Evolutionary conservation across 23 red algal genomes (phyloP), one percentile per base, ranked within the genome.

Genomic region (Cyanidioschyzon merolae): DNA sequence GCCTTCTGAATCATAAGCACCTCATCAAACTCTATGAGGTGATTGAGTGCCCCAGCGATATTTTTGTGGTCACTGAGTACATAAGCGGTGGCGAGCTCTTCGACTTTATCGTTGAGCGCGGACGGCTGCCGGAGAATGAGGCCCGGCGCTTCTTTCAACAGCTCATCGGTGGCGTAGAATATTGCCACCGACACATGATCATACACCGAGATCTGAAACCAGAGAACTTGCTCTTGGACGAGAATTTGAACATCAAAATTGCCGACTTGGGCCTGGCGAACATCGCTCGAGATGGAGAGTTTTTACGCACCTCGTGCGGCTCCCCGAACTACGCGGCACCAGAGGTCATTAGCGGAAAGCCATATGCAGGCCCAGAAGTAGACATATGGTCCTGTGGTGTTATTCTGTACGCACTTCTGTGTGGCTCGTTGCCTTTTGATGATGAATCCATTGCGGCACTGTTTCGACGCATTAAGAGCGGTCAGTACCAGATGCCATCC

Each of bases 181-280:
- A 97, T 79, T 97, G 93, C 76, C 93, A 97, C 58, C 85, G 86
- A 74, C 85, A 97, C 58, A 97, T 90, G 88, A 79, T 97, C 74
- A 87, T 88, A 18, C 93, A 97, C 40, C 88, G 93, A 59, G 93
- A 97, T 75, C 83, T 97, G 54, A 97, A 97, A 67, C 93, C 93
- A 0, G 93, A 97, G 76, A 97, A 97, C 58, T 75, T 97, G 30
- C 80, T 97, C 0, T 59, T 97, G 29, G 93, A 97, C 76, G 84
- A 88, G 30, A 40, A 91, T 58, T 75, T 83, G 25, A 90, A 97
- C 76, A 87, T 97, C 2, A 97, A 97, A 74, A 97, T 97, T 78
- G 93, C 93, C 58, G 93, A 97, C 59, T 88, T 97, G 84, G 93
- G 93, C n/a, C 82, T 97, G 24, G 86, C 88, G 36, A 97, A 97